phyloP scores from a whole-genome alignment of 306 rosid species.

The Citrullus mucosospermus region DNA sequence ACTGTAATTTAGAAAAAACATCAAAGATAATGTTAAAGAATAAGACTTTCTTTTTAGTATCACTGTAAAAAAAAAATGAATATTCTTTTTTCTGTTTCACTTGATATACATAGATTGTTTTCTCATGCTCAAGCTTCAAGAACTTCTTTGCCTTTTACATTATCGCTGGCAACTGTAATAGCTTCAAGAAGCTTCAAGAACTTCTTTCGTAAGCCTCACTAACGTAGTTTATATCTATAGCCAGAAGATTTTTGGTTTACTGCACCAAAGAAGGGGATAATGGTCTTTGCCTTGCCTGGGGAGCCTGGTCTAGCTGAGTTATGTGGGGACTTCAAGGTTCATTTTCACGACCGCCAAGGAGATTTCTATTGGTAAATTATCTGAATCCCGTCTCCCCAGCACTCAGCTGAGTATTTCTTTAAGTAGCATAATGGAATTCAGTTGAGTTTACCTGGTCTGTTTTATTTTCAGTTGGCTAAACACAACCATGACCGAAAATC shows the following conservation, averaged over 20 bases:
- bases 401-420: slow-evolving; percentile 3
- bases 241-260: slow-evolving; percentile 92
- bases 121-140: background rate
- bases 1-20: too few relatives aligned
- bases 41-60: too few relatives aligned
- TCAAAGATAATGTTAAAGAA: too few relatives aligned
- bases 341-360: slow-evolving; percentile 93
- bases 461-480: slow-evolving; percentile 70
- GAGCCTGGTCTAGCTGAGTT: slow-evolving; percentile 93
- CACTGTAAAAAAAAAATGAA: too few relatives aligned
- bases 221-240: slow-evolving; percentile 26
- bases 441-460: background rate
- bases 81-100: background rate
- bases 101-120: background rate
- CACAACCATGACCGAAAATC: slow-evolving; percentile 85
- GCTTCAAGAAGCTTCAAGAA: too few relatives aligned
- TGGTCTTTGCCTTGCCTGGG: slow-evolving; percentile 97
- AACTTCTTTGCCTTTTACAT: background rate
- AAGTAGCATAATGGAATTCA: slow-evolving; percentile 10
- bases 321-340: slow-evolving; percentile 88
- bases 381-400: background rate
- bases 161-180: background rate
- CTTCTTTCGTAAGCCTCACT: background rate
- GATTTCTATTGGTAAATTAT: slow-evolving; percentile 79
- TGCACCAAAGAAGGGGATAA: slow-evolving; percentile 96